A percentile compares a stretch with the other conserved stretches of the same genome.
These are phyloP conservation scores for Pichia deserticola DNA, from an alignment of 805 yeast genomes.

Conservation along the genomic window DNA sequence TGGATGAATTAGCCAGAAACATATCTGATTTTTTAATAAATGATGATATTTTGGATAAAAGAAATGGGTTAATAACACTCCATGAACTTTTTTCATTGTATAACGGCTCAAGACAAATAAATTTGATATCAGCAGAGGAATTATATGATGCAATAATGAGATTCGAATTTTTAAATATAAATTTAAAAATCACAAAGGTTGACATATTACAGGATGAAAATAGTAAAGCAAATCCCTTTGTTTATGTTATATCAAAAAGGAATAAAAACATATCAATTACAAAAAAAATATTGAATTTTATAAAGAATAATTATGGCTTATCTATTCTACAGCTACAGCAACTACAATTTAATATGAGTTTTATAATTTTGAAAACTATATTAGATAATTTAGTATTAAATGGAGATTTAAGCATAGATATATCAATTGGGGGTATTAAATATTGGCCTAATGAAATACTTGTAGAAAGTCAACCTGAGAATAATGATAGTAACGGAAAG, in stretches of 20 bases:
- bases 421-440: conserved; percentile 22
- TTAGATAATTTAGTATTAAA: conserved; percentile 17
- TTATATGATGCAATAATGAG: conserved; percentile 47
- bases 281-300: conserved; percentile 14
- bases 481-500: background rate
- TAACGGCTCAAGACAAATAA: conserved; percentile 58
- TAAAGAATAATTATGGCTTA: conserved; percentile 19
- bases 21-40: conserved; percentile 60
- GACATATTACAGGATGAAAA: conserved; percentile 33
- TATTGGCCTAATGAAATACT: conserved; percentile 25
- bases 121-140: conserved; percentile 64
- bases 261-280: conserved; percentile 19
- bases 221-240: background rate
- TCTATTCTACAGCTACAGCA: conserved; percentile 28
- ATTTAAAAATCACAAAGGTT: conserved; percentile 30
- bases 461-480: too few relatives aligned
- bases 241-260: conserved; percentile 23
- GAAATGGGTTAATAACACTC: conserved; percentile 54
- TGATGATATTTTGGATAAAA: conserved; percentile 36
- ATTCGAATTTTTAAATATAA: background rate
- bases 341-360: conserved; percentile 22
- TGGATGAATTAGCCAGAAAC: conserved; percentile 71
- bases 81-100: conserved; percentile 58
- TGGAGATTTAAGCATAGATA: conserved; percentile 25
- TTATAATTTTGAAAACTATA: conserved; percentile 23